A percentile compares a stretch with the other conserved stretches of the same genome.
These are phyloP conservation scores for Basipetospora chlamydospora DNA, from an alignment of 2,329 filamentous ascomycete genomes.

Conservation along the genomic window DNA sequence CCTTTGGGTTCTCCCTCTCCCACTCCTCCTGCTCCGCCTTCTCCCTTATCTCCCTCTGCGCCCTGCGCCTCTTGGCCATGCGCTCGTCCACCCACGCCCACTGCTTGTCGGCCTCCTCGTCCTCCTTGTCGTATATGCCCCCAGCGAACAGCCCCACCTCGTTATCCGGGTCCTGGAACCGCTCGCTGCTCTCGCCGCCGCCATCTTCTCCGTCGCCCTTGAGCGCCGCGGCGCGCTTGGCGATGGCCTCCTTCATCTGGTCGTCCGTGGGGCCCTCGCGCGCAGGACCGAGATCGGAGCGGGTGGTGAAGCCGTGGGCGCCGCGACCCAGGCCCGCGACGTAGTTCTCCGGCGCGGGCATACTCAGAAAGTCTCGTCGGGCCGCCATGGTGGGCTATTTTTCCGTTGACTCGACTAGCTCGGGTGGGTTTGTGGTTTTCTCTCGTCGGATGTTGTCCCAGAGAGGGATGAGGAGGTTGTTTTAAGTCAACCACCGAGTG, in stretches of 20 bases:
- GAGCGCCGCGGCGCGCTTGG: constrained; percentile 78
- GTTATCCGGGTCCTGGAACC: constrained; percentile 93
- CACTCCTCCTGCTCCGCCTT: constrained; percentile 84
- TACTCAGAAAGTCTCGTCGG: constrained; percentile 76
- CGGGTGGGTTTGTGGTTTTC: too few species aligned
- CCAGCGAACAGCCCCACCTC: constrained; percentile 92
- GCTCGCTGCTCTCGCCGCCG: constrained; percentile 60
- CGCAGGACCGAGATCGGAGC: constrained; percentile 89
- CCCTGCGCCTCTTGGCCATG: constrained; percentile 81
- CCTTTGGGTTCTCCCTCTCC: constrained; percentile 95
- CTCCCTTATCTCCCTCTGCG: constrained; percentile 90
- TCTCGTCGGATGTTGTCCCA: too few species aligned
- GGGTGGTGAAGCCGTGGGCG: constrained; percentile 93
- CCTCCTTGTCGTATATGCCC: constrained; percentile 91
- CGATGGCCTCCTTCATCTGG: constrained; percentile 94
- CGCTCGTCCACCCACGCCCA: constrained; percentile 93
- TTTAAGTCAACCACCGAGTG: too few species aligned
- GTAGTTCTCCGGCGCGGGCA: constrained; percentile 74
- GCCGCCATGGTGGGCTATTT: constrained; percentile 29
- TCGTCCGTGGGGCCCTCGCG: constrained; percentile 92
- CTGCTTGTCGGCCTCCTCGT: constrained; percentile 93
- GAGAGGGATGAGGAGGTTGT: too few species aligned
- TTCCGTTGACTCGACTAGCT: too few species aligned
- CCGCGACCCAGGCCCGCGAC: constrained; percentile 95
- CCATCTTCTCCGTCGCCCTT: constrained; percentile 56